Evolutionary conservation across 192 early-diverging fungal genomes (phyloP).

Genomic region (Borealophlyctis nickersoniae): DNA sequence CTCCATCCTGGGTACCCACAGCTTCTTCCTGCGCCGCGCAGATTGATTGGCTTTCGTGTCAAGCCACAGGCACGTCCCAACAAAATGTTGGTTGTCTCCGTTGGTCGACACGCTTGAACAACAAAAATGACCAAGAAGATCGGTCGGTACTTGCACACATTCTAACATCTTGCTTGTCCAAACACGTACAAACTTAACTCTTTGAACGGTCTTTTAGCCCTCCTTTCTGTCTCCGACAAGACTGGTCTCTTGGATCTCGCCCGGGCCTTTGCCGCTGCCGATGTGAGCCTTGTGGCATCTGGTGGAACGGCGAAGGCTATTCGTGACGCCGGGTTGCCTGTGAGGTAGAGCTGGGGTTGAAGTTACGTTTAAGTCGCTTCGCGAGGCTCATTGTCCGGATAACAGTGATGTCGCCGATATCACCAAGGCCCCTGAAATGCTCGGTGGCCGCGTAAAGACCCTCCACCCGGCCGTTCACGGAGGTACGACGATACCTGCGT

Average conservation of each 20-base stretch:
- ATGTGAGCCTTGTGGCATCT: slow-evolving; percentile 84
- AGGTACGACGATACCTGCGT: slow-evolving; percentile 36
- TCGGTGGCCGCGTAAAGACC: slow-evolving; percentile 98
- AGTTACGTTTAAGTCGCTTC: neutral
- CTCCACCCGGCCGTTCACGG: slow-evolving; percentile 98
- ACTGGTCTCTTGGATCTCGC: slow-evolving; percentile 89
- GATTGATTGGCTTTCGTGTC: no score
- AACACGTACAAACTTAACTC: neutral
- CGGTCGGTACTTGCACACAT: slow-evolving; percentile 2
- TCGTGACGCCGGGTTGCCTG: slow-evolving; percentile 82
- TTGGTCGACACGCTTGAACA: no score
- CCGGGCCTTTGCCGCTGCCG: slow-evolving; percentile 68
- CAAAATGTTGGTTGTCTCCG: no score
- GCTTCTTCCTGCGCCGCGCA: no score
- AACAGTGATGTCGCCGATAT: slow-evolving; percentile 93
- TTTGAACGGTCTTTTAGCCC: slow-evolving; percentile 20
- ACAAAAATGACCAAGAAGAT: slow-evolving; percentile 11
- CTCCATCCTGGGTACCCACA: no score
- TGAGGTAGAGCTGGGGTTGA: slow-evolving; percentile 57
- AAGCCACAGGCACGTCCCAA: no score
- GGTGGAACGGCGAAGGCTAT: slow-evolving; percentile 93
- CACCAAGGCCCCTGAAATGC: slow-evolving; percentile 97
- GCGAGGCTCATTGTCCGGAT: neutral
- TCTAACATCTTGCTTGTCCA: neutral
- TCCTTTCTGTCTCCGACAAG: slow-evolving; percentile 97